A percentile compares a stretch with the other conserved stretches of the same genome.
Conservation (phyloP, 805 yeast genomes). For the Kazachstania taianensis region DNA sequence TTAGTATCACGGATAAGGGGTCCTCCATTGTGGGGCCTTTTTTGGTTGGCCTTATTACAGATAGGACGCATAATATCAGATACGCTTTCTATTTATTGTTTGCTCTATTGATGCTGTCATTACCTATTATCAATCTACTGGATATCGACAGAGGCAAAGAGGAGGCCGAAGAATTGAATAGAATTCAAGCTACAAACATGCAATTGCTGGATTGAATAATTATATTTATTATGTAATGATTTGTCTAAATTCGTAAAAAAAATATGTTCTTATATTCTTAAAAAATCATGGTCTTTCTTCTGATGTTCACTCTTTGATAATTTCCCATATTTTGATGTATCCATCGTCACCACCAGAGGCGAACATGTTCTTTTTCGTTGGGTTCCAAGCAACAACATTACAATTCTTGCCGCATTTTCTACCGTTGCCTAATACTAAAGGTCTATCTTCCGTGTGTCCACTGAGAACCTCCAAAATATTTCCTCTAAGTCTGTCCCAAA, state of each 20-base stretch:
- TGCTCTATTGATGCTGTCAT: slow-evolving; percentile 40
- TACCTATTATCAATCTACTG: slow-evolving; percentile 46
- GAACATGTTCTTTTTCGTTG: slow-evolving; percentile 39
- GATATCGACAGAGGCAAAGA: slow-evolving; percentile 53
- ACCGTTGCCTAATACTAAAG: slow-evolving; percentile 5
- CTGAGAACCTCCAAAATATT: slow-evolving; percentile 39
- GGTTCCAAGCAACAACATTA: slow-evolving; percentile 74
- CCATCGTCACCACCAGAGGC: slow-evolving; percentile 84
- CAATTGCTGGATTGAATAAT: background rate
- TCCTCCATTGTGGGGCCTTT: slow-evolving; percentile 67
- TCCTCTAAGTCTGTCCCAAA: slow-evolving; percentile 71
- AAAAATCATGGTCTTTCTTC: too few species aligned
- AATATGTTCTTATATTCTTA: too few species aligned
- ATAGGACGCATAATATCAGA: slow-evolving; percentile 62
- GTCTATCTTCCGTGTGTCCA: slow-evolving; percentile 19
- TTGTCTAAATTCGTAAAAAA: background rate
- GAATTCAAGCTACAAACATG: slow-evolving; percentile 4
- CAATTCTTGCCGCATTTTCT: slow-evolving; percentile 33
- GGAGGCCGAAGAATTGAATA: slow-evolving; percentile 38
- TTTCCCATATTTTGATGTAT: slow-evolving; percentile 59
- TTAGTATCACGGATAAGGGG: slow-evolving; percentile 73
- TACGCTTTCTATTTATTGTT: slow-evolving; percentile 60
- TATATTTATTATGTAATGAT: background rate
- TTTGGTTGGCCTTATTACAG: slow-evolving; percentile 61
- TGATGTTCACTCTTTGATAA: slow-evolving; percentile 16